phyloP scores from a whole-genome alignment of 768 basidiomycete genomes.

The Naganishia kalamii region DNA sequence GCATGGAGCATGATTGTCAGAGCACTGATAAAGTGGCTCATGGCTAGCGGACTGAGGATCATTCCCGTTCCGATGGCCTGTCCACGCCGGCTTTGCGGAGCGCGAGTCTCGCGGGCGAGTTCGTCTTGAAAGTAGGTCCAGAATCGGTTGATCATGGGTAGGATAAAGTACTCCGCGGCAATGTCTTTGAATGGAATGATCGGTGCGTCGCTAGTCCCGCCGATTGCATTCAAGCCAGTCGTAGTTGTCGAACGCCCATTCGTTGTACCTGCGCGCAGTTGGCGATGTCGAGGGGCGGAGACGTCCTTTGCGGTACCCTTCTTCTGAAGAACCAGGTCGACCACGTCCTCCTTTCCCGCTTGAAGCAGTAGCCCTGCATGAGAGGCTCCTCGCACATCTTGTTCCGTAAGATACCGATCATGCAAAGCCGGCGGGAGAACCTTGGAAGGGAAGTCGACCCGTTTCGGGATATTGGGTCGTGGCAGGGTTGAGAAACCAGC shows the following conservation, averaged over 20 bases:
- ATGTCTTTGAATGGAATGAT: conserved; percentile 52
- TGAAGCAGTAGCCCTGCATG: conserved; percentile 2
- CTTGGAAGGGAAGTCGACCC: conserved; percentile 70
- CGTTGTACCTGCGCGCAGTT: background rate
- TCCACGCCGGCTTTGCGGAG: conserved; percentile 47
- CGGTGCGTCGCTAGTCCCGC: conserved; percentile 20
- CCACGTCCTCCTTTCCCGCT: background rate
- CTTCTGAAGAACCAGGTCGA: background rate
- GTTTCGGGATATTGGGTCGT: conserved; percentile 28
- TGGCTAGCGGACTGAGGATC: conserved; percentile 68
- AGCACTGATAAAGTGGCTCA: conserved; percentile 69
- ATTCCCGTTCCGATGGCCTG: conserved; percentile 69
- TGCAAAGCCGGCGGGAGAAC: conserved; percentile 67
- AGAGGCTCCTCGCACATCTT: background rate
- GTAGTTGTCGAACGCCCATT: background rate
- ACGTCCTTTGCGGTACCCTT: background rate
- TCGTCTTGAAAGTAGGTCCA: conserved; percentile 89
- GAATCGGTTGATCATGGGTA: conserved; percentile 86
- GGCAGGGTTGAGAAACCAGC: conserved; percentile 52
- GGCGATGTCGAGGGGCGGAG: background rate
- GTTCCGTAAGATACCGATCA: conserved; percentile 52
- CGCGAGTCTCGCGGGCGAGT: conserved; percentile 59
- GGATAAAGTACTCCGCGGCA: conserved; percentile 80
- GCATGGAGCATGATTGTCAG: conserved; percentile 75
- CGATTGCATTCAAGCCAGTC: conserved; percentile 1